Percentiles rank a stretch among this genome's conserved stretches.
Evolutionary conservation across 129 eudicot genomes (phyloP).

Genomic region (Flaveria ramosissima): DNA sequence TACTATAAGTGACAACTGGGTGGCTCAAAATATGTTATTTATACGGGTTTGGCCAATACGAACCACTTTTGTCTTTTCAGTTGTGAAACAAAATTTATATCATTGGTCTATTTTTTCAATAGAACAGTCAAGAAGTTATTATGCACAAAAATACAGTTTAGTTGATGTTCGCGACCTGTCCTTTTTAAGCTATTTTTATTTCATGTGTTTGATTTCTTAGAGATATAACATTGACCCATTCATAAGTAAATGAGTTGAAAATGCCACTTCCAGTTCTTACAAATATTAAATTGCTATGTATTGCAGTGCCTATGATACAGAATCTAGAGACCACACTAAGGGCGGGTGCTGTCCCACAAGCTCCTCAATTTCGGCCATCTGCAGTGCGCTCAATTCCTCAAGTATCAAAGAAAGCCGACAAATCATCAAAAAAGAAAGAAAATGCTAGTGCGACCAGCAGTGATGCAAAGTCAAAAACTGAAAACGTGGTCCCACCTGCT

Average conservation of each 20-base stretch:
- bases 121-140: background rate
- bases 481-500: constrained; percentile 32
- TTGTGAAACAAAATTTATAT: background rate
- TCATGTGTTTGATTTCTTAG: background rate
- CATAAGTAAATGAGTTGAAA: too few species aligned
- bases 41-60: background rate
- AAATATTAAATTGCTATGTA: background rate
- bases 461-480: constrained; percentile 6
- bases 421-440: constrained; percentile 20
- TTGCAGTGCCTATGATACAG: constrained; percentile 94
- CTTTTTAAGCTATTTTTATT: background rate
- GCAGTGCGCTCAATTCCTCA: constrained; percentile 26
- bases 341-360: constrained; percentile 85
- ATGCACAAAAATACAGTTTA: background rate
- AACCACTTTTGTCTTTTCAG: background rate
- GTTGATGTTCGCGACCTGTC: background rate
- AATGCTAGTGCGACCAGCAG: constrained; percentile 16
- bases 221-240: background rate
- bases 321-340: constrained; percentile 74
- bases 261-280: background rate
- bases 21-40: background rate
- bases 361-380: constrained; percentile 72
- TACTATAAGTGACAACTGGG: background rate
- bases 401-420: constrained; percentile 8
- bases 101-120: background rate